These are phyloP conservation scores for Eimeria tenella DNA, from an alignment of 169 alveolate genomes.

Conservation along the genomic window DNA sequence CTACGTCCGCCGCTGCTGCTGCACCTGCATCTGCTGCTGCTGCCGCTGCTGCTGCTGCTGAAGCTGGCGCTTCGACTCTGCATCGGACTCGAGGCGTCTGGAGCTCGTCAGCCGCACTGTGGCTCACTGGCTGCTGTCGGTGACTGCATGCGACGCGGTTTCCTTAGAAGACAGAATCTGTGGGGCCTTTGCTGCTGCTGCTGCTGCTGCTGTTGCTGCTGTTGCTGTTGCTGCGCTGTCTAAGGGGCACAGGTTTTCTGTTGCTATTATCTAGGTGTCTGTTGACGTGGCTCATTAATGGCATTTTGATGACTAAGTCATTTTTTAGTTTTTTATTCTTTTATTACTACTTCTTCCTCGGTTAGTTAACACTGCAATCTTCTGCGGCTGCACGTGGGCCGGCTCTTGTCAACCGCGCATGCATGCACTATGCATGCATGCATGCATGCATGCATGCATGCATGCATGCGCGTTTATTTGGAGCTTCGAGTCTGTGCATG, in stretches of 20 bases:
- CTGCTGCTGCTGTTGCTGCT: background rate
- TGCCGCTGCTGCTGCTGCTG: background rate
- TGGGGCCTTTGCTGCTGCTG: too few species aligned
- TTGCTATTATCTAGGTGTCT: too few species aligned
- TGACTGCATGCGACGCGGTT: background rate
- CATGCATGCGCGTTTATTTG: background rate
- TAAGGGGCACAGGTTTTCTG: too few species aligned
- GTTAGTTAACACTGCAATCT: too few species aligned
- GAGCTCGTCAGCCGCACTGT: conserved; percentile 9
- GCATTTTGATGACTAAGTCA: too few species aligned
- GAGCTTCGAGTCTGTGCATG: background rate
- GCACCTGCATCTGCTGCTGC: background rate
- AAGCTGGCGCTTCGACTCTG: background rate
- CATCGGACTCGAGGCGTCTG: conserved; percentile 12
- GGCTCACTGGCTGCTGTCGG: conserved; percentile 21
- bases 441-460: background rate
- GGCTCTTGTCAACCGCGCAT: background rate
- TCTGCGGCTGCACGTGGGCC: background rate
- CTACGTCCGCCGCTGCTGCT: background rate
- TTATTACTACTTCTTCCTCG: too few species aligned
- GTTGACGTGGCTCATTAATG: too few species aligned
- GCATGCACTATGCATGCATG: background rate
- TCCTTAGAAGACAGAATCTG: conserved; percentile 14
- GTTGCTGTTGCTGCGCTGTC: too few species aligned
- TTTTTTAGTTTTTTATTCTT: too few species aligned